Evolutionary conservation across 495 filamentous ascomycete species (phyloP).

Genomic region (Trichoderma erinaceum): DNA sequence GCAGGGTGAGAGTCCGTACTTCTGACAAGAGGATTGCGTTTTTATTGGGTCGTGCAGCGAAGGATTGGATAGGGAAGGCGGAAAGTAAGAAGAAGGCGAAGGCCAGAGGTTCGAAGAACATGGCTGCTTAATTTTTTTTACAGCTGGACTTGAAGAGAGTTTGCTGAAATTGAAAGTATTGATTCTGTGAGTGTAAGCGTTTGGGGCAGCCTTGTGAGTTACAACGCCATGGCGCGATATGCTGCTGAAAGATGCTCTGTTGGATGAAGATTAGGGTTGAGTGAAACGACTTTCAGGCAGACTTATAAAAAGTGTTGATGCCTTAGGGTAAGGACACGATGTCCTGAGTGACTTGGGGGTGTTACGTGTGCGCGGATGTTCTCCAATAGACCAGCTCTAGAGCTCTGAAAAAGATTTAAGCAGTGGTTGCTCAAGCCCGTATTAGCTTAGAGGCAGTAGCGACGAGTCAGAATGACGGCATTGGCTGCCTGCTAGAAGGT

Average conservation of each 20-base stretch:
- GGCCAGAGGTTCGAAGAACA: not conserved
- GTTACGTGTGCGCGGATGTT: too few species aligned
- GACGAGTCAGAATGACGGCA: too few species aligned
- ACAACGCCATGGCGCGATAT: too few species aligned
- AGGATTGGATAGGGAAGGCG: not conserved
- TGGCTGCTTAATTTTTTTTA: not conserved
- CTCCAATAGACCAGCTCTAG: too few species aligned
- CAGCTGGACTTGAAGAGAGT: not conserved
- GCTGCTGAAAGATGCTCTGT: too few species aligned
- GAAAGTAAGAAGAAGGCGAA: not conserved
- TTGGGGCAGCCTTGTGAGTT: not conserved
- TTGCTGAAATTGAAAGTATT: not conserved
- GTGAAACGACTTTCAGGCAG: too few species aligned
- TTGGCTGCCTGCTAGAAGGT: too few species aligned
- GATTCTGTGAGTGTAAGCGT: not conserved
- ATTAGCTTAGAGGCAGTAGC: too few species aligned
- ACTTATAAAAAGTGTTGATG: not conserved
- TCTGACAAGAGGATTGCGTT: conserved; percentile 66
- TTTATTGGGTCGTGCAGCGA: conserved; percentile 21
- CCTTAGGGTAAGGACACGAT: conserved; percentile 3
- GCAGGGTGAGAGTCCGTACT: conserved; percentile 74
- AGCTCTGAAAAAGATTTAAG: too few species aligned
- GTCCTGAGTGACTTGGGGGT: not conserved
- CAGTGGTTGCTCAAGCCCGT: too few species aligned
- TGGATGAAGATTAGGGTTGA: too few species aligned